A percentile compares a stretch with the other conserved stretches of the same genome.
phyloP scores from a whole-genome alignment of 2,329 filamentous ascomycete species.

The Pestalotiopsis sp. region DNA sequence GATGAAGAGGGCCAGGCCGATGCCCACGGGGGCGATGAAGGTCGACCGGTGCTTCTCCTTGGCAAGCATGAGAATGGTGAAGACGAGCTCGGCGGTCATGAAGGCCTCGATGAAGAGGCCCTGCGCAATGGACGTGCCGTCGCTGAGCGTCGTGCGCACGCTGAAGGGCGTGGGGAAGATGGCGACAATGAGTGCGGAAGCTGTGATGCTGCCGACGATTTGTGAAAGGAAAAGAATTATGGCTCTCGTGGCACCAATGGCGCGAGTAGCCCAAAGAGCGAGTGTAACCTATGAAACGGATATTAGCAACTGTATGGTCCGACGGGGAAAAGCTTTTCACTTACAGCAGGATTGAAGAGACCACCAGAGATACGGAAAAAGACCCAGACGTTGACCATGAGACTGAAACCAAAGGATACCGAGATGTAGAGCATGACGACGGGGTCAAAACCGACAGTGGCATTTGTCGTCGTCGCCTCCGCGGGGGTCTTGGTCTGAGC shows the following conservation, averaged over 20 bases:
- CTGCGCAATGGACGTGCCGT: slow-evolving; percentile 43
- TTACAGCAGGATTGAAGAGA: slow-evolving; percentile 22
- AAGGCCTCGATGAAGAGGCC: slow-evolving; percentile 58
- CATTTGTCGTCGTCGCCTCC: slow-evolving; percentile 17
- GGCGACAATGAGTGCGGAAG: slow-evolving; percentile 33
- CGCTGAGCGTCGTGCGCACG: slow-evolving; percentile 46
- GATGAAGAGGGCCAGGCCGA: slow-evolving; percentile 62
- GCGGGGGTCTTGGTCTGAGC: slow-evolving; percentile 22
- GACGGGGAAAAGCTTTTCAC: slow-evolving; percentile 11
- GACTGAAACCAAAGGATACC: slow-evolving; percentile 31
- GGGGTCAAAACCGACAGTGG: slow-evolving; percentile 16
- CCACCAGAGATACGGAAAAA: slow-evolving; percentile 37
- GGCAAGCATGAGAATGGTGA: slow-evolving; percentile 60
- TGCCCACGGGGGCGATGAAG: slow-evolving; percentile 61
- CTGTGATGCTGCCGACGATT: slow-evolving; percentile 20
- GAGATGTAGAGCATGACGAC: slow-evolving; percentile 31
- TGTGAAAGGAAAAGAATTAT: slow-evolving; percentile 16
- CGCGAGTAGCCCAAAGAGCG: slow-evolving; percentile 16
- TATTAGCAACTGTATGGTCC: not conserved
- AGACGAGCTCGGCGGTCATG: slow-evolving; percentile 52
- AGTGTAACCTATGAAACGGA: slow-evolving; percentile 13
- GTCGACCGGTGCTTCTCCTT: slow-evolving; percentile 64
- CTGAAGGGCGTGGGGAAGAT: slow-evolving; percentile 48
- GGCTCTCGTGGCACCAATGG: slow-evolving; percentile 13
- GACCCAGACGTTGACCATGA: slow-evolving; percentile 39